These are phyloP conservation scores for Populus pruinosa DNA, from an alignment of 345 rosid genomes.

Conservation along the genomic window DNA sequence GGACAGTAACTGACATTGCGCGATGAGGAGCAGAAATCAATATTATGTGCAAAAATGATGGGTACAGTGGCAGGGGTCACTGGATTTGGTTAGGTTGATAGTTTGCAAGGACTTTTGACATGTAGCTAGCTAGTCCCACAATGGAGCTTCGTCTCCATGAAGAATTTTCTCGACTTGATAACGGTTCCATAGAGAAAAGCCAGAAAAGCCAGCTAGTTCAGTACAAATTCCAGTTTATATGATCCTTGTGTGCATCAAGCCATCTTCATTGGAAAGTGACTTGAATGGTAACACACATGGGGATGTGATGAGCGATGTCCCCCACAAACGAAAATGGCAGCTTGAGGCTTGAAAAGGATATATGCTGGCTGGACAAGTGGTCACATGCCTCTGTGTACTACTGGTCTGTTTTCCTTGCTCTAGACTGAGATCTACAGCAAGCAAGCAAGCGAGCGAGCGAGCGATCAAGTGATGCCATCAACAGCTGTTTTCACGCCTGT, in stretches of 20 bases:
- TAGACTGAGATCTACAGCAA: too few relatives aligned
- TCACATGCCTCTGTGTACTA: conserved; percentile 17
- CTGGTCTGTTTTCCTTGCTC: not conserved
- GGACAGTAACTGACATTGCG: too few relatives aligned
- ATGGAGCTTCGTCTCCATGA: not conserved
- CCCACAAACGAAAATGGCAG: conserved; percentile 3
- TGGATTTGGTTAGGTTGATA: too few relatives aligned
- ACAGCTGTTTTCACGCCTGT: not conserved
- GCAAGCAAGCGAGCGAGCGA: too few relatives aligned
- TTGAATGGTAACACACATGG: conserved; percentile 8
- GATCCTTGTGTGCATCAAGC: not conserved
- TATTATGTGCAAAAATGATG: too few relatives aligned
- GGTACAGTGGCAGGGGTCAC: too few relatives aligned
- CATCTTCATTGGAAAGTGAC: conserved; percentile 8
- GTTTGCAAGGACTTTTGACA: too few relatives aligned
- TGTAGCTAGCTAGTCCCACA: too few relatives aligned
- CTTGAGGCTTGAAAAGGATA: conserved; percentile 13
- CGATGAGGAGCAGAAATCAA: too few relatives aligned
- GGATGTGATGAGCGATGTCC: conserved; percentile 3
- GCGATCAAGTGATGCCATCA: not conserved
- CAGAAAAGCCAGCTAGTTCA: conserved; percentile 24
- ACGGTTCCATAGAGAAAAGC: conserved; percentile 1
- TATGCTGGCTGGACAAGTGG: conserved; percentile 13
- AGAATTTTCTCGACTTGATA: not conserved
- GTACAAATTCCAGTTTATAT: conserved; percentile 21